Evolutionary conservation across 1,284 basidiomycete genomes (phyloP).

Genomic region (Austroboletus rostrupii): DNA sequence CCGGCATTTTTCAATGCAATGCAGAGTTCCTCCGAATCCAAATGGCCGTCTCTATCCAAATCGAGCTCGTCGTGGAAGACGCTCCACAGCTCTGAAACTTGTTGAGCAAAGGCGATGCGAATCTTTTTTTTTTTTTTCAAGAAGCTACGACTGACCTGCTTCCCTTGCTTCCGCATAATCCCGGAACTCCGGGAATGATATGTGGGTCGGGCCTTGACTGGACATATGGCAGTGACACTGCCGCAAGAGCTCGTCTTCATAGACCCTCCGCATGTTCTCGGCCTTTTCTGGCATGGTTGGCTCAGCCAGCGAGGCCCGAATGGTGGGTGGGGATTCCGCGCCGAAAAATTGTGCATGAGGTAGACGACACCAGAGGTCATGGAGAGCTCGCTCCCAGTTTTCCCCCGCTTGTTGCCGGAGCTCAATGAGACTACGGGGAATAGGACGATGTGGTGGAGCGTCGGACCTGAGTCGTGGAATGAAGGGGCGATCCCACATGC

Average conservation of each 20-base stretch:
- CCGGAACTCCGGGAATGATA: slow-evolving; percentile 79
- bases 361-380: slow-evolving; percentile 60
- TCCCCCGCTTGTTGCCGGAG: slow-evolving; percentile 66
- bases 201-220: slow-evolving; percentile 42
- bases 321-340: slow-evolving; percentile 25
- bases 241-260: slow-evolving; percentile 74
- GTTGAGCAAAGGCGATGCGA: slow-evolving; percentile 17
- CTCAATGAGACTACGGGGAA: slow-evolving; percentile 51
- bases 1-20: slow-evolving; percentile 71
- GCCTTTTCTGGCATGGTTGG: slow-evolving; percentile 65
- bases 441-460: slow-evolving; percentile 35
- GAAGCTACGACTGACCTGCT: slow-evolving; percentile 49
- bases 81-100: slow-evolving; percentile 73
- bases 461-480: slow-evolving; percentile 60
- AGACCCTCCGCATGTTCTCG: slow-evolving; percentile 63
- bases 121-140: slow-evolving; percentile 4
- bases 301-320: slow-evolving; percentile 18
- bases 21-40: slow-evolving; percentile 72
- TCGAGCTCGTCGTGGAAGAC: slow-evolving; percentile 88
- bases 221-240: slow-evolving; percentile 52
- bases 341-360: slow-evolving; percentile 32
- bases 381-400: slow-evolving; percentile 54
- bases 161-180: slow-evolving; percentile 76
- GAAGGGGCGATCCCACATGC: slow-evolving; percentile 50
- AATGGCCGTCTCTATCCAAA: slow-evolving; percentile 77